Percentiles rank a stretch among this genome's conserved stretches.
Evolutionary conservation across 495 filamentous ascomycete species (phyloP).

Genomic region (Baudoinia panamericana): DNA sequence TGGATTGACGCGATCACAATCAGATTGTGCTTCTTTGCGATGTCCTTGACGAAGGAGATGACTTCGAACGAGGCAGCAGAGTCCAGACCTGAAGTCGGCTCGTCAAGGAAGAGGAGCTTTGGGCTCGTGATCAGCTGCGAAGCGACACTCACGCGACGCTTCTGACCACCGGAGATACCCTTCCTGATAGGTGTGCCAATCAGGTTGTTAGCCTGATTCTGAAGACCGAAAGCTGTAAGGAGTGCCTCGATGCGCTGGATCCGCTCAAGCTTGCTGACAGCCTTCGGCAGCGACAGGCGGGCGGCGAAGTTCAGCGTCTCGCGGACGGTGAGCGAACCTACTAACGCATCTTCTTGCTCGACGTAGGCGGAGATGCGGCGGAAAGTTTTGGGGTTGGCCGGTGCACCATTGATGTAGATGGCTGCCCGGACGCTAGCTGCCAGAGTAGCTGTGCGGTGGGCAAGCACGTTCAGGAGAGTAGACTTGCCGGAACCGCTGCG

Average conservation of each 20-base stretch:
- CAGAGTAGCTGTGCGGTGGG: conserved; percentile 40
- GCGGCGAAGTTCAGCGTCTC: conserved; percentile 65
- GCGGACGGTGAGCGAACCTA: conserved; percentile 60
- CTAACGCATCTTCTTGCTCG: conserved; percentile 73
- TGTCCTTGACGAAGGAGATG: conserved; percentile 46
- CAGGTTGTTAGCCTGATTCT: conserved; percentile 48
- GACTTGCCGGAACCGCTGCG: conserved; percentile 59
- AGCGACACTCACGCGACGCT: conserved; percentile 62
- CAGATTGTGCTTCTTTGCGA: conserved; percentile 55
- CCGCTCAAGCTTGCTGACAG: conserved; percentile 37
- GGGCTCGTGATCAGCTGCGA: conserved; percentile 67
- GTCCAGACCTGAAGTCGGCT: conserved; percentile 70
- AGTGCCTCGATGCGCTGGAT: conserved; percentile 42
- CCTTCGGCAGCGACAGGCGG: conserved; percentile 38
- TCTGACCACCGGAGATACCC: conserved; percentile 70
- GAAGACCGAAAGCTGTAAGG: conserved; percentile 48
- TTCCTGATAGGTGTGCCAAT: conserved; percentile 70
- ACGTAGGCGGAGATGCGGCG: conserved; percentile 54
- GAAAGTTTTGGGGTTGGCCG: conserved; percentile 31
- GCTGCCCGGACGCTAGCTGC: conserved; percentile 37
- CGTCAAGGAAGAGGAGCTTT: conserved; percentile 68
- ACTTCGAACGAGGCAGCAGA: conserved; percentile 57
- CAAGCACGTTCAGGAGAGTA: conserved; percentile 61
- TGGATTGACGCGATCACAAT: conserved; percentile 69
- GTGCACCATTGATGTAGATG: conserved; percentile 45